Percentiles rank a stretch among this genome's conserved stretches.
These are phyloP conservation scores for Rugosomyces carneus DNA, from an alignment of 1,284 basidiomycete genomes.

Conservation along the genomic window DNA sequence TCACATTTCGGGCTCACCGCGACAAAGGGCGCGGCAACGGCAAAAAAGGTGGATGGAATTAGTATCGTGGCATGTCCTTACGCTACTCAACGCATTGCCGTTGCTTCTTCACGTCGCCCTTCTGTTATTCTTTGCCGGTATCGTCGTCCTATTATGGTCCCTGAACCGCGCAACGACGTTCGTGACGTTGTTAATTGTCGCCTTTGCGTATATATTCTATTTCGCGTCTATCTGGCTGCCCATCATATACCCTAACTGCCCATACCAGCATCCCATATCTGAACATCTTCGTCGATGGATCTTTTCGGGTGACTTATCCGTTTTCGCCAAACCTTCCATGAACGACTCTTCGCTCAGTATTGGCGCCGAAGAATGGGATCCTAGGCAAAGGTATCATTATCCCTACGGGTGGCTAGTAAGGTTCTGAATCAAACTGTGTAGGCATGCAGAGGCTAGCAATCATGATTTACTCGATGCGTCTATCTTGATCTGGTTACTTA, in stretches of 20 bases:
- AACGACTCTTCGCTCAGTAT: not conserved
- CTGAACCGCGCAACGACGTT: slow-evolving; percentile 28
- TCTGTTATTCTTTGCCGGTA: slow-evolving; percentile 38
- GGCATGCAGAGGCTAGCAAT: not conserved
- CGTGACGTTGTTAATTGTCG: slow-evolving; percentile 29
- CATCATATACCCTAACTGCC: slow-evolving; percentile 32
- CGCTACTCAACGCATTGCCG: slow-evolving; percentile 33
- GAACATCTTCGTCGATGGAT: slow-evolving; percentile 25
- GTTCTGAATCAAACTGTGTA: not conserved
- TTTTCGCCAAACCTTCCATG: not conserved
- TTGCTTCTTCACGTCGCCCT: slow-evolving; percentile 38
- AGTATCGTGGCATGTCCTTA: slow-evolving; percentile 32
- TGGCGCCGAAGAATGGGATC: not conserved
- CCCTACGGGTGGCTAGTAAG: not conserved
- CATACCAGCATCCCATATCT: slow-evolving; percentile 28
- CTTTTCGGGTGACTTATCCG: not conserved
- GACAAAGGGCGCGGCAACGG: slow-evolving; percentile 30
- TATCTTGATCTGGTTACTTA: slow-evolving; percentile 32
- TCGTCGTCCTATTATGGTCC: slow-evolving; percentile 34
- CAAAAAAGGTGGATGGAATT: slow-evolving; percentile 30
- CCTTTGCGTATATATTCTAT: slow-evolving; percentile 32
- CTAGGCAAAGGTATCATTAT: not conserved
- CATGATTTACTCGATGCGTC: slow-evolving; percentile 30
- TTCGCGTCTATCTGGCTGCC: slow-evolving; percentile 32
- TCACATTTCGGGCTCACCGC: slow-evolving; percentile 27